These are phyloP conservation scores for Geotrichum cucujoidarum DNA, from an alignment of 1,139 yeast species.

Conservation along the genomic window DNA sequence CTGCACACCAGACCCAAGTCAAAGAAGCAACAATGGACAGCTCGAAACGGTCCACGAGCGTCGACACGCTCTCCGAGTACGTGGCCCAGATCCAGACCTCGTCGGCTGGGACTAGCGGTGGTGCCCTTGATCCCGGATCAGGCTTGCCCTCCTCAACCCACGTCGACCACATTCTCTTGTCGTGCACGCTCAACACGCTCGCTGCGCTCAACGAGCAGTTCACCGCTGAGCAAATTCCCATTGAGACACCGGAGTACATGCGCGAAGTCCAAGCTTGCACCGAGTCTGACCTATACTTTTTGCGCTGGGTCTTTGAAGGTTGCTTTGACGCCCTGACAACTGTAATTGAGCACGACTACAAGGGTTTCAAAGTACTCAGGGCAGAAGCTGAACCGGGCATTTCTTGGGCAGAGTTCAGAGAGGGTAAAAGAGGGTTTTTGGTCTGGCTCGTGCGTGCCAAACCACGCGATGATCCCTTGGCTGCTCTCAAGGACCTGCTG, in stretches of 20 bases:
- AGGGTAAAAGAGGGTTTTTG: constrained; percentile 25
- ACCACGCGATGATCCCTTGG: constrained; percentile 19
- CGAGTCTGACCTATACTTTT: constrained; percentile 27
- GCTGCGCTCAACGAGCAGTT: constrained; percentile 21
- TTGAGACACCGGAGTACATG: constrained; percentile 24
- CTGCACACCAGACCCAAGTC: neutral
- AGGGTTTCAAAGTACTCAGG: constrained; percentile 24
- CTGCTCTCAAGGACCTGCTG: constrained; percentile 17
- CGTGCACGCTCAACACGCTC: constrained; percentile 23
- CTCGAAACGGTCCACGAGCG: constrained; percentile 19
- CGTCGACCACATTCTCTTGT: constrained; percentile 21
- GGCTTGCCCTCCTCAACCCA: neutral
- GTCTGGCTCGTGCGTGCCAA: constrained; percentile 25
- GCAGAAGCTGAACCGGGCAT: constrained; percentile 29
- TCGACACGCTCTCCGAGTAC: constrained; percentile 22
- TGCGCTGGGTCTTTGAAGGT: constrained; percentile 29
- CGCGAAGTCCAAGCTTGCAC: constrained; percentile 19
- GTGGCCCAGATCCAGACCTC: constrained; percentile 14
- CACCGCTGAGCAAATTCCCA: constrained; percentile 24
- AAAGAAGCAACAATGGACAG: constrained; percentile 14
- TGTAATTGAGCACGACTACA: constrained; percentile 17
- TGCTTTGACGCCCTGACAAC: constrained; percentile 22
- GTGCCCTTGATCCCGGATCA: neutral
- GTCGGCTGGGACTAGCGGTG: neutral
- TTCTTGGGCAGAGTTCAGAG: constrained; percentile 28